phyloP scores from a whole-genome alignment of 1,284 basidiomycete species.

The Gomphus sp. region DNA sequence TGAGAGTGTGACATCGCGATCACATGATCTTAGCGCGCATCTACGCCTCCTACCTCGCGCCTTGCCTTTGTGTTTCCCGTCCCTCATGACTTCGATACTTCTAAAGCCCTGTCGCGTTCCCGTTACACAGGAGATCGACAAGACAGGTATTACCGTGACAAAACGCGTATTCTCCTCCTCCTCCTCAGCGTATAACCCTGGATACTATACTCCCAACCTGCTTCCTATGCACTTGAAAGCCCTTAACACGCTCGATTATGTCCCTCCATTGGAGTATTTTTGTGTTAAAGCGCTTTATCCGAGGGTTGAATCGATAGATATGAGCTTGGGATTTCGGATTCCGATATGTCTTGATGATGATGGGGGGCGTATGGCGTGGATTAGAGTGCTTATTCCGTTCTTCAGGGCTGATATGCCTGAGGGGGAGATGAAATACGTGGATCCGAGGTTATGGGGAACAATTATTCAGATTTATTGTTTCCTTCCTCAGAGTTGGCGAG shows the following conservation, averaged over 20 bases:
- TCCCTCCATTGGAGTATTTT: constrained; percentile 32
- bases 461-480: constrained; percentile 47
- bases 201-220: constrained; percentile 12
- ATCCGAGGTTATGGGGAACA: constrained; percentile 54
- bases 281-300: constrained; percentile 28
- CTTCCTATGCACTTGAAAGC: constrained; percentile 20
- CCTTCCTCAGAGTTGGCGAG: constrained; percentile 36
- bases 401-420: constrained; percentile 16
- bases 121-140: too few relatives aligned
- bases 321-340: constrained; percentile 20
- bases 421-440: constrained; percentile 21
- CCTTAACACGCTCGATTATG: constrained; percentile 14
- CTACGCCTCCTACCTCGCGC: too few relatives aligned
- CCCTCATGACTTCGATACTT: too few relatives aligned
- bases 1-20: too few relatives aligned
- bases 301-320: constrained; percentile 29
- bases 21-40: too few relatives aligned
- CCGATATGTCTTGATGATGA: constrained; percentile 21
- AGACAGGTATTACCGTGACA: too few relatives aligned
- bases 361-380: constrained; percentile 14
- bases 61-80: too few relatives aligned
- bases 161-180: too few relatives aligned
- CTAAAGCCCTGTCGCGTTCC: too few relatives aligned
- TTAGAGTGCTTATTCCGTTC: constrained; percentile 25
- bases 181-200: neutral